Conservation (phyloP, 441 rosid species). For the Viola pubescens region DNA sequence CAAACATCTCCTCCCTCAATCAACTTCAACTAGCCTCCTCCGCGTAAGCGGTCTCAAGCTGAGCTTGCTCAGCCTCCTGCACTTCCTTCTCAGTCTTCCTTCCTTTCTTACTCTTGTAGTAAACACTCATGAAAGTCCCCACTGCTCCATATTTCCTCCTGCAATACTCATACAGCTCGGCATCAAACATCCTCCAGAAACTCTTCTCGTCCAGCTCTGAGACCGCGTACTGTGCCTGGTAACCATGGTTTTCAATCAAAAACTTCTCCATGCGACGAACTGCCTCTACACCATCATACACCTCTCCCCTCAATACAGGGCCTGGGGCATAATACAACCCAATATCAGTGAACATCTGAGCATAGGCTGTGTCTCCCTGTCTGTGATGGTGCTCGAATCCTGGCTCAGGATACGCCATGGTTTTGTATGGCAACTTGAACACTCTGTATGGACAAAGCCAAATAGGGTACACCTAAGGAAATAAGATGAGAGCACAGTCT, state of each 20-base stretch:
- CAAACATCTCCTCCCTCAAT: constrained; percentile 23
- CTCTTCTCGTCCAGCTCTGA: constrained; percentile 85
- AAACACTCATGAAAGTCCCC: constrained; percentile 95
- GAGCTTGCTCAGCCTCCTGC: constrained; percentile 88
- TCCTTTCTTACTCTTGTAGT: constrained; percentile 96
- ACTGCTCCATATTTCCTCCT: constrained; percentile 84
- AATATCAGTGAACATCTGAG: constrained; percentile 94
- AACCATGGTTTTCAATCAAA: constrained; percentile 88
- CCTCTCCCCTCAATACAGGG: constrained; percentile 83
- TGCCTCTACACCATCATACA: constrained; percentile 73
- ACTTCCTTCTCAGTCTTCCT: constrained; percentile 99
- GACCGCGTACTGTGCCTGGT: constrained; percentile 94
- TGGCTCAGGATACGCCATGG: constrained; percentile 84
- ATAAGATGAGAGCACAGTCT: background rate
- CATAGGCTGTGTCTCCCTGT: constrained; percentile 85
- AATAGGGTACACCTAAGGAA: constrained; percentile 67
- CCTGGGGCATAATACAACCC: constrained; percentile 95
- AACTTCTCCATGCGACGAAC: constrained; percentile 84
- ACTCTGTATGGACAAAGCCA: constrained; percentile 96
- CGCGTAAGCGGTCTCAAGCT: constrained; percentile 67
- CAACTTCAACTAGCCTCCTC: constrained; percentile 25
- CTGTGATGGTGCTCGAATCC: constrained; percentile 74
- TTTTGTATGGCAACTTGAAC: constrained; percentile 79
- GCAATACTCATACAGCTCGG: constrained; percentile 66
- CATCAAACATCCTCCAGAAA: constrained; percentile 99